Evolutionary conservation across 2,329 filamentous ascomycete species (phyloP), one percentile per base, ranked within the genome.

Genomic region (Colletotrichum abscissum): DNA sequence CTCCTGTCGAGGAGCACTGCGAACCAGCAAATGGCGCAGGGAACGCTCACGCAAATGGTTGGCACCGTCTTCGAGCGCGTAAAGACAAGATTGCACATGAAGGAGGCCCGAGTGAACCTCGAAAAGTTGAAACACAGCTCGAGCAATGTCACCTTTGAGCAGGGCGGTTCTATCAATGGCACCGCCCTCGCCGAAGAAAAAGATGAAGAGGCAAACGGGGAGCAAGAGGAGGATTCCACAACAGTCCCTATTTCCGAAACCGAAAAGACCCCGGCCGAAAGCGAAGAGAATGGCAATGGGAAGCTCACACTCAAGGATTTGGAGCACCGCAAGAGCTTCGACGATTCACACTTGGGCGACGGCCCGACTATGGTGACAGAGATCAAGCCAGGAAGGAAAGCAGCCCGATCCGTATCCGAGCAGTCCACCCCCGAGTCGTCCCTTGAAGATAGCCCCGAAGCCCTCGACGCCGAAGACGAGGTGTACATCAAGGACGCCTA

Each of bases 401-500:
- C 81, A 63, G 81, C 83, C 56, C 83, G 80, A 77, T 90, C 89
- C 5, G 80, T 85, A 7, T 89, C 89, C 14, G 89, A 88, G 54
- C 87, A 89, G 74, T 88, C 87, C 9, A 84, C 87, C 1, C 84
- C 85, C 4, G 92, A 93, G 67, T 86, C 87, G 68, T 84, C 85
- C 19, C 80, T 82, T 2, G 86, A 90, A 38, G 91, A 93, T 68
- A 84, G 87, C 26, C 80, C 88, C 28, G 91, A 94, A 68, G 85
- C 86, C 24, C 84, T 91, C 24, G 92, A 93, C 67, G 88, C 88
- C 33, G 95, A 98, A 80, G 97, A 99, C 79, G 97, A 99, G 81
- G 94, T 98, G 24, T 98, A 97, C 81, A 95, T 98, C 78, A 94
- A 97, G 77, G 97, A 99, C 84, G 95, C 97, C 11, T 99, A 98